Percentiles rank a stretch among this genome's conserved stretches.
These are phyloP conservation scores for Cladosporium sphaerospermum DNA, from an alignment of 2,329 filamentous ascomycete species.

Conservation along the genomic window DNA sequence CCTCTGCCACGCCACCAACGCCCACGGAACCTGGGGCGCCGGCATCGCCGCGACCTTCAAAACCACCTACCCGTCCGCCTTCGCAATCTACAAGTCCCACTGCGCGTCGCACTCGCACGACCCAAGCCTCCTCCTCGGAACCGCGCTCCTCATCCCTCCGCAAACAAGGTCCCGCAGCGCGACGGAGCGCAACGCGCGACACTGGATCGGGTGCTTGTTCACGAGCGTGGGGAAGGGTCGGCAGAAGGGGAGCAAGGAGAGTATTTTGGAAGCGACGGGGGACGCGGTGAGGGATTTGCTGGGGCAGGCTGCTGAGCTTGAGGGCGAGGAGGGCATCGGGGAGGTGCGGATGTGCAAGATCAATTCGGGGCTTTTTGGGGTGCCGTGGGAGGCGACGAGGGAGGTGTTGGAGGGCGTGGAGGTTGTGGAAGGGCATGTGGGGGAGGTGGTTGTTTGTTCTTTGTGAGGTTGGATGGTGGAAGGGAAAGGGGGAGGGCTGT, in stretches of 20 bases:
- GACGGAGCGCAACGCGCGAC: constrained; percentile 48
- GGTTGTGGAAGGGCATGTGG: constrained; percentile 17
- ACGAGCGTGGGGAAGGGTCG: constrained; percentile 47
- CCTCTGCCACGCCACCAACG: constrained; percentile 57
- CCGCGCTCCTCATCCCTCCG: constrained; percentile 49
- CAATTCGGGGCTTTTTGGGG: constrained; percentile 52
- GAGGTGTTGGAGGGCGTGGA: constrained; percentile 36
- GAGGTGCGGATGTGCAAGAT: constrained; percentile 48
- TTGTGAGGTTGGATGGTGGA: not conserved
- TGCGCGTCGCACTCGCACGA: constrained; percentile 35
- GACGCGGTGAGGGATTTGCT: constrained; percentile 46
- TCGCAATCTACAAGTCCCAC: constrained; percentile 40
- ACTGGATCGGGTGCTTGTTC: constrained; percentile 56
- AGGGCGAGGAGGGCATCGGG: constrained; percentile 23
- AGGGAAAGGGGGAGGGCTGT: too few species aligned
- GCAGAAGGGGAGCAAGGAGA: constrained; percentile 34
- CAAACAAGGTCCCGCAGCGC: constrained; percentile 26
- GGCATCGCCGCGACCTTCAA: constrained; percentile 53
- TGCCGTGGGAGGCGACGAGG: constrained; percentile 48
- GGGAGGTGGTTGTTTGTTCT: constrained; percentile 4
- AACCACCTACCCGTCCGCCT: constrained; percentile 46
- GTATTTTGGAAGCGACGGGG: constrained; percentile 46
- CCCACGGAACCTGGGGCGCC: constrained; percentile 50
- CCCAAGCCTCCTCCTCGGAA: constrained; percentile 34
- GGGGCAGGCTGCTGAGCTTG: constrained; percentile 30